Evolutionary conservation across 495 filamentous ascomycete genomes (phyloP).

Genomic region (Aspergillus incahuasiensis): DNA sequence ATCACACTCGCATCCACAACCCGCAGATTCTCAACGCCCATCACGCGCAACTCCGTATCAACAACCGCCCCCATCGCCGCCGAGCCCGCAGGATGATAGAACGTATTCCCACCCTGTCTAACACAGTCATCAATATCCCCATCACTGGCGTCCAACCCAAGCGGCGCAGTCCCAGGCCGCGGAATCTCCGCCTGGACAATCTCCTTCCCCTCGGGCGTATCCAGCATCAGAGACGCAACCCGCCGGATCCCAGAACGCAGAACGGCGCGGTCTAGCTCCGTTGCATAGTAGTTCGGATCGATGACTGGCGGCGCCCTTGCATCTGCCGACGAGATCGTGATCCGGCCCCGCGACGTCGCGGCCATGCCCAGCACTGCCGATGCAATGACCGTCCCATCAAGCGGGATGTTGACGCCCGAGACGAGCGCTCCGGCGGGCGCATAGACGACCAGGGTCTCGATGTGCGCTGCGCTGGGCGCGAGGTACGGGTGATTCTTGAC

Average conservation of each 20-base stretch:
- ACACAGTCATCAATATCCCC: conserved; percentile 27
- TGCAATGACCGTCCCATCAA: conserved; percentile 37
- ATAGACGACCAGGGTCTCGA: conserved; percentile 26
- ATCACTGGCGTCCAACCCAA: conserved; percentile 23
- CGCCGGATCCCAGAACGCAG: conserved; percentile 23
- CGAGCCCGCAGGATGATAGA: conserved; percentile 28
- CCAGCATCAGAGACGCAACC: conserved; percentile 7
- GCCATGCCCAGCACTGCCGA: conserved; percentile 26
- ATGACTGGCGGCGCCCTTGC: conserved; percentile 28
- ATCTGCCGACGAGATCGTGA: conserved; percentile 33
- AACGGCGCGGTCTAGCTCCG: conserved; percentile 27
- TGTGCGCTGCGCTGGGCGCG: conserved; percentile 1
- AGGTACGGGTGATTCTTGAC: conserved; percentile 16
- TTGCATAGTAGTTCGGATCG: conserved; percentile 41
- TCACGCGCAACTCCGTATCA: conserved; percentile 32
- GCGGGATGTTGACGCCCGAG: conserved; percentile 18
- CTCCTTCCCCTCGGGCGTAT: conserved; percentile 17
- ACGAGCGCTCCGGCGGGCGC: conserved; percentile 19
- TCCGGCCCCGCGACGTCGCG: conserved; percentile 38
- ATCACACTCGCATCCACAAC: conserved; percentile 20
- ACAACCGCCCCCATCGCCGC: conserved; percentile 40
- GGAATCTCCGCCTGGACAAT: conserved; percentile 22
- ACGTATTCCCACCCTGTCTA: conserved; percentile 18
- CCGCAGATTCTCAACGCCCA: conserved; percentile 36
- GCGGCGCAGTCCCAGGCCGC: conserved; percentile 12